Evolutionary conservation across 176 grass and related monocot genomes (phyloP), one percentile per base, ranked within the genome.

Genomic region (Cenchrus purpureus): DNA sequence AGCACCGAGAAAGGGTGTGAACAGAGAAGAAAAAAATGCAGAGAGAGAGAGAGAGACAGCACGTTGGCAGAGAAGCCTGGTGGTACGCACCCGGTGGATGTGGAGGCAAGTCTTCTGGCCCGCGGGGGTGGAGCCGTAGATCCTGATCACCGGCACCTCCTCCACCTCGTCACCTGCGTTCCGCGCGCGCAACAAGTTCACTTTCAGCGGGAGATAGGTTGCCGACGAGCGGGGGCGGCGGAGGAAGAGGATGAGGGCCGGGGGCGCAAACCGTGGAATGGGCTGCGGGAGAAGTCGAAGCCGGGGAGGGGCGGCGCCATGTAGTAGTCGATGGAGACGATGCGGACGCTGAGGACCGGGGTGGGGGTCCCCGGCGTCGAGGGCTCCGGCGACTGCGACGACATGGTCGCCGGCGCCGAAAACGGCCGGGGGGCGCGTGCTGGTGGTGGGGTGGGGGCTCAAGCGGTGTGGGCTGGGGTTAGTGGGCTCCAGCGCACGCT

Each of bases 21-120:
- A 53, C 28, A 74, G 4, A 32, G 4, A 25, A 25, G 22, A 25
- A 25, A 44, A 12, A 49, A 49, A 57, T 49, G 70, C 43, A 49
- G 15, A 65, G 53, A 43, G 20, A 55, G 53, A 52, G 15, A 16
- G 40, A 8, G 22, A 25, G 22, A 25, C 22, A 25, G 22, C 22
- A 29, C 45, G 56, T 57, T 8, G 34, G 28, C n/a, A 11, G 71
- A 84, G 72, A 83, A 82, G 22, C 22, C 31, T 56, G 52, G 8
- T 57, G 56, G 12, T 63, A 62, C 82, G 19, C 58, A 98, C 95
- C 93, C 84, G 86, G 78, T 98, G 95, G 68, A 98, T 50, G 76
- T 98, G 95, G 74, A 98, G 91, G 79, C 95, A 98, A 20, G 95
- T 86, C 86, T 98, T 95, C 89, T 98, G 91, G 8, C 92, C 92